Evolutionary conservation across 2,329 filamentous ascomycete species (phyloP).

Genomic region (Fonsecaea monophora): DNA sequence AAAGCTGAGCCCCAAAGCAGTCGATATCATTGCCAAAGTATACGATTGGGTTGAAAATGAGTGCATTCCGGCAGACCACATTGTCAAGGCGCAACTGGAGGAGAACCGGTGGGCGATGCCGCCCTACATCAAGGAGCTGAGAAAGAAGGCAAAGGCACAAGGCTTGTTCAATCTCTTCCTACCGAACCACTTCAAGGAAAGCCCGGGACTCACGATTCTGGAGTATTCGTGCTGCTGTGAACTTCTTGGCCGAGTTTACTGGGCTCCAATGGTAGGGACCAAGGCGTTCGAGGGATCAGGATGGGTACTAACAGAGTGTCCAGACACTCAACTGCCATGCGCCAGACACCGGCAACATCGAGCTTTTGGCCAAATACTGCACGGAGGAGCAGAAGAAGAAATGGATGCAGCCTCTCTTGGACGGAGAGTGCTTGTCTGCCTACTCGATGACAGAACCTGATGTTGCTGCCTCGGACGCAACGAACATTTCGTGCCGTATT

Average conservation of each 20-base stretch:
- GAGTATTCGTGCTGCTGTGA: conserved; percentile 93
- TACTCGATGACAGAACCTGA: conserved; percentile 87
- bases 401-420: conserved; percentile 76
- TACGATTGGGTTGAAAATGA: conserved; percentile 90
- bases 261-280: conserved; percentile 53
- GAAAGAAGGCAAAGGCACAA: conserved; percentile 73
- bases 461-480: conserved; percentile 79
- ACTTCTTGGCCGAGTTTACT: conserved; percentile 75
- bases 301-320: background rate
- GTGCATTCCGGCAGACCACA: conserved; percentile 77
- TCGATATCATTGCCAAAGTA: conserved; percentile 61
- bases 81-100: conserved; percentile 75
- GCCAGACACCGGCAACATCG: conserved; percentile 86
- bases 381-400: conserved; percentile 60
- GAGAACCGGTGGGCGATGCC: conserved; percentile 74
- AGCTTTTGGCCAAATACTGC: conserved; percentile 79
- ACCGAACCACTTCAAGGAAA: conserved; percentile 85
- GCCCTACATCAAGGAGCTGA: conserved; percentile 77
- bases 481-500: conserved; percentile 80
- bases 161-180: conserved; percentile 93
- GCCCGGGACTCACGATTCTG: conserved; percentile 83
- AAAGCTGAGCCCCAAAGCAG: conserved; percentile 45
- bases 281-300: background rate
- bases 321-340: conserved; percentile 78
- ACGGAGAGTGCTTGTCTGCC: conserved; percentile 76